Conservation (phyloP, 345 rosid genomes). For the Kandelia obovata region DNA sequence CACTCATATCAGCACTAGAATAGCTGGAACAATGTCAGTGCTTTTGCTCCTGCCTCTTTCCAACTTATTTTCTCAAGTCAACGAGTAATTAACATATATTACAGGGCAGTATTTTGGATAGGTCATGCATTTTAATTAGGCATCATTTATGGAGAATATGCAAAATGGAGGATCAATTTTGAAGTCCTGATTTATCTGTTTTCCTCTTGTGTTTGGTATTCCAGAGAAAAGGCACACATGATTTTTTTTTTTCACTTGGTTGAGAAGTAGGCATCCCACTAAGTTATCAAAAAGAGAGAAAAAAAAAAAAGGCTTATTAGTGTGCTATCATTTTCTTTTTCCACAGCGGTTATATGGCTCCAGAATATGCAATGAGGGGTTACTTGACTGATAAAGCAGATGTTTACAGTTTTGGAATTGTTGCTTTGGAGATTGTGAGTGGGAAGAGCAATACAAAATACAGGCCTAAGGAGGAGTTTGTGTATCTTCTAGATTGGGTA, state of each 20-base stretch:
- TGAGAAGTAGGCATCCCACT: too few species aligned
- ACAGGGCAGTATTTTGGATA: too few species aligned
- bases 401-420: slow-evolving; percentile 88
- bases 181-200: too few species aligned
- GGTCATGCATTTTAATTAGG: too few species aligned
- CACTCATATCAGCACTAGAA: slow-evolving; percentile 67
- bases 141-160: too few species aligned
- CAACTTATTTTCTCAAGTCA: background rate
- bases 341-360: slow-evolving; percentile 94
- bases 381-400: slow-evolving; percentile 94
- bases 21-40: slow-evolving; percentile 67
- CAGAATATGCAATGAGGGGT: slow-evolving; percentile 98
- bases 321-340: background rate
- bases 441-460: slow-evolving; percentile 95
- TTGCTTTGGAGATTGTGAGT: slow-evolving; percentile 73
- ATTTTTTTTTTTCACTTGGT: too few species aligned
- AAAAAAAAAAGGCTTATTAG: background rate
- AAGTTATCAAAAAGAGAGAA: too few species aligned
- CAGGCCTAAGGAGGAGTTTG: slow-evolving; percentile 91
- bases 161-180: too few species aligned
- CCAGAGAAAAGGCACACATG: too few species aligned
- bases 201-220: too few species aligned
- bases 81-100: too few species aligned
- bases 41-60: background rate
- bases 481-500: slow-evolving; percentile 95